Base-by-base conservation (phyloP, 2,329 filamentous ascomycete genomes). In the Hypoxylon sp. region DNA sequence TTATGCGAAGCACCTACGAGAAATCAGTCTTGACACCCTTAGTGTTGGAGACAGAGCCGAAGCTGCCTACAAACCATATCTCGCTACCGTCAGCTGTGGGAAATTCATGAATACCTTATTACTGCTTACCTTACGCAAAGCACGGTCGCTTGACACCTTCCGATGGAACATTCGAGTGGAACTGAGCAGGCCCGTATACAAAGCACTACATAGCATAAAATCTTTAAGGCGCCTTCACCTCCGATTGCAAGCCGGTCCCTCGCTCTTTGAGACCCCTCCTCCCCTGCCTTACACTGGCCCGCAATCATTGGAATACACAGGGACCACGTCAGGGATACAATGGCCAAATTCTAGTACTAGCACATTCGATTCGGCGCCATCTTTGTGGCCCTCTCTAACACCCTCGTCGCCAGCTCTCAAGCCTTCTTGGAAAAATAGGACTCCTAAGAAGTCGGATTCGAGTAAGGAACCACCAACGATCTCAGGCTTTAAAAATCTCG, bases 161-260 rank as follows among this genome's bases (percentile, higher is more conserved):
- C 74, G 79, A 57, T 87, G 84, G 84, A 84, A 87, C 63, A 80
- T 86, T 44, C 77, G 82, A 5, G 78, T 87, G 45, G 83, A 87
- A 65, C 73, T 87, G 7, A 83, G 78, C 63, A 73, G 80, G 4
- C 76, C 76, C 1, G 76, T 87, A 3, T 86, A 83, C 68, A 74
- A 74, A 48, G 75, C 76, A 23, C 71, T 87, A 7, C 83, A 85
- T 63, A 67, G 73, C 23, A 80, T 85, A 47, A 53, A 70, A 12
- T 73, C 77, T 5, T 72, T 87, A 19, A 75, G 75, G 46, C 70
- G 79, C 51, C 61, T 87, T 8, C 80, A 84, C 56, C 63, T 87
- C 31, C 79, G 84, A 46, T 75, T 87, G 68, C 83, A 86, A 53
- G 71, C 74, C 3, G 83, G 82, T 2, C 72, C 74, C 1, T 84